phyloP scores from a whole-genome alignment of 352 stramenopile species.

The Phytophthora fragariae region DNA sequence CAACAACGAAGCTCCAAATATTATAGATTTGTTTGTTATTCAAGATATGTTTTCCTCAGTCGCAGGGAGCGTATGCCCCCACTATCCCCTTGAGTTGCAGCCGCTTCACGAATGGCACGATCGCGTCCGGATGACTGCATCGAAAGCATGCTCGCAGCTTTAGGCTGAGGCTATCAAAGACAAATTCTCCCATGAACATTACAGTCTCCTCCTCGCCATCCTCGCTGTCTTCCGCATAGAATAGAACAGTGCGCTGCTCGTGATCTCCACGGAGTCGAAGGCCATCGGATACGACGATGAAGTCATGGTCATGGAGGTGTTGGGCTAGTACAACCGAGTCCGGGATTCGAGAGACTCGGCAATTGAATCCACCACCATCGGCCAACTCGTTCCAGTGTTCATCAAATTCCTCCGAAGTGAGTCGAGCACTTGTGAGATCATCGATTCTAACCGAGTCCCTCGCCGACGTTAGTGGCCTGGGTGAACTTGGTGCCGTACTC shows the following conservation, averaged over 20 bases:
- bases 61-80: slow-evolving; percentile 67
- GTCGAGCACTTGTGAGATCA: not conserved
- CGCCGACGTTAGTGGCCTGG: not conserved
- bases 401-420: slow-evolving; percentile 51
- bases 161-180: slow-evolving; percentile 75
- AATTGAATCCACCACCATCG: slow-evolving; percentile 70
- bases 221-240: slow-evolving; percentile 46
- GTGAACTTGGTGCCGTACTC: not conserved
- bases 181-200: slow-evolving; percentile 73
- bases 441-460: slow-evolving; percentile 13
- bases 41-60: slow-evolving; percentile 11
- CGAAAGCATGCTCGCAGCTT: slow-evolving; percentile 75
- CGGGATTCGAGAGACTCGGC: slow-evolving; percentile 66
- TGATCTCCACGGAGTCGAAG: slow-evolving; percentile 37
- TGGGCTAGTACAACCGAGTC: slow-evolving; percentile 38
- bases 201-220: slow-evolving; percentile 11
- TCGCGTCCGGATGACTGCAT: slow-evolving; percentile 57
- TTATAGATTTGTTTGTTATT: slow-evolving; percentile 42
- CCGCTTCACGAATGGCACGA: slow-evolving; percentile 73
- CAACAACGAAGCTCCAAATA: slow-evolving; percentile 45
- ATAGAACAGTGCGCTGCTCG: slow-evolving; percentile 60
- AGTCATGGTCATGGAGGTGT: slow-evolving; percentile 62
- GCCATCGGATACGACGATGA: slow-evolving; percentile 59
- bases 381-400: slow-evolving; percentile 58
- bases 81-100: slow-evolving; percentile 83